phyloP scores from a whole-genome alignment of 805 yeast genomes.

The Hanseniaspora osmophila region DNA sequence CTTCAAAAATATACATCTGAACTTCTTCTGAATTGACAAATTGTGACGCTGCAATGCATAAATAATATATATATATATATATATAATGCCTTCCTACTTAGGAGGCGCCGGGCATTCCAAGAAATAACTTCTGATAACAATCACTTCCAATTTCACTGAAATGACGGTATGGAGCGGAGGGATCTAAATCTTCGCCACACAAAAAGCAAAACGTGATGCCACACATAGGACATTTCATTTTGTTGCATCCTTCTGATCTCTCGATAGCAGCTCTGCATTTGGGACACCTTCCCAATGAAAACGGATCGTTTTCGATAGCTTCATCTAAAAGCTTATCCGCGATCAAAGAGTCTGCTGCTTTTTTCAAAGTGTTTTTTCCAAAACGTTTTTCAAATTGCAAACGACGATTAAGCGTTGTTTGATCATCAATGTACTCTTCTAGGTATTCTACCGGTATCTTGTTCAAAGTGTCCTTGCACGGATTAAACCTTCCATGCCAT shows the following conservation, averaged over 20 bases:
- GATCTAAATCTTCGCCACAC: conserved; percentile 31
- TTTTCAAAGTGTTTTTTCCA: conserved; percentile 30
- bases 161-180: conserved; percentile 38
- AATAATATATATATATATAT: background rate
- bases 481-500: conserved; percentile 43
- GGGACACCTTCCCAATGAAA: conserved; percentile 38
- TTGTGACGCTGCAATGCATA: too few relatives aligned
- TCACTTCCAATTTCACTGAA: conserved; percentile 27
- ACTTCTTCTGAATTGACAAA: too few relatives aligned
- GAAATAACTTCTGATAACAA: conserved; percentile 39
- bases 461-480: conserved; percentile 27
- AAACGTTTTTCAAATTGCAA: conserved; percentile 26
- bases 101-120: conserved; percentile 32
- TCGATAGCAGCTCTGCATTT: conserved; percentile 35
- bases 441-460: conserved; percentile 22
- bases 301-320: conserved; percentile 28
- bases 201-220: conserved; percentile 36
- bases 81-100: background rate
- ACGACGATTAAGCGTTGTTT: conserved; percentile 21
- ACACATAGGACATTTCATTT: conserved; percentile 43
- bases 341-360: conserved; percentile 30
- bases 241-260: conserved; percentile 50
- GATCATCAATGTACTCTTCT: conserved; percentile 23
- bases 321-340: conserved; percentile 35
- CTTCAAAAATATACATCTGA: too few relatives aligned